phyloP scores from a whole-genome alignment of 352 stramenopile genomes.

The Phytophthora cryptogea region DNA sequence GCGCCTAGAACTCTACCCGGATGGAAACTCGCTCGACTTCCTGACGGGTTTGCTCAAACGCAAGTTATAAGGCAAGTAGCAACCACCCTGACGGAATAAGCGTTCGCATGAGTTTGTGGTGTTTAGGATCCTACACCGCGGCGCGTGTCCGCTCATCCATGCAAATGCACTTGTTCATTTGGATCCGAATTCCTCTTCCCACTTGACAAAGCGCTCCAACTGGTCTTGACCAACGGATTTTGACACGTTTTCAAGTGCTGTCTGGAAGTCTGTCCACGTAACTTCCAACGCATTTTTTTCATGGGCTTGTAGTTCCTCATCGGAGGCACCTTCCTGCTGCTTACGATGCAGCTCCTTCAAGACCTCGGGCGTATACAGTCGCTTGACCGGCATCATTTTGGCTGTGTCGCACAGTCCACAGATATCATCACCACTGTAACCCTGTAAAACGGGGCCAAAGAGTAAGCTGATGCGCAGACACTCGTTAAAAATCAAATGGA shows the following conservation, averaged over 20 bases:
- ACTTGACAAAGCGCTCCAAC: slow-evolving; percentile 76
- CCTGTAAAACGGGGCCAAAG: slow-evolving; percentile 25
- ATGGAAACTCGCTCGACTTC: slow-evolving; percentile 92
- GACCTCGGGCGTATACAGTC: slow-evolving; percentile 73
- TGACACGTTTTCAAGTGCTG: slow-evolving; percentile 79
- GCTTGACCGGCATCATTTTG: slow-evolving; percentile 85
- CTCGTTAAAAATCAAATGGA: neutral
- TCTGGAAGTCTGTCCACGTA: slow-evolving; percentile 61
- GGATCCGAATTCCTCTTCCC: slow-evolving; percentile 86
- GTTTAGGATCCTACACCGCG: slow-evolving; percentile 4
- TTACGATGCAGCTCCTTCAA: slow-evolving; percentile 52
- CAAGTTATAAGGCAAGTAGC: slow-evolving; percentile 56
- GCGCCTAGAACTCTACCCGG: slow-evolving; percentile 85
- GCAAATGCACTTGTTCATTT: slow-evolving; percentile 45
- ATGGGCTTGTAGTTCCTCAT: slow-evolving; percentile 47
- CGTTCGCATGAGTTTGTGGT: slow-evolving; percentile 6
- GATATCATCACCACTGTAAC: slow-evolving; percentile 65
- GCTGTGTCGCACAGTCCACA: slow-evolving; percentile 60
- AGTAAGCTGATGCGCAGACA: neutral
- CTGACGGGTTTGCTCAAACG: slow-evolving; percentile 84
- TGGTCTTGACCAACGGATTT: slow-evolving; percentile 83
- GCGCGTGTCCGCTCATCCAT: slow-evolving; percentile 1
- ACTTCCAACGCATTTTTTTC: slow-evolving; percentile 63
- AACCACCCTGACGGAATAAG: slow-evolving; percentile 7
- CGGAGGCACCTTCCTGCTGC: slow-evolving; percentile 45